A percentile compares a stretch with the other conserved stretches of the same genome.
These are phyloP conservation scores for Mucor plumbeus DNA, from an alignment of 371 early-diverging fungal species.

Conservation along the genomic window DNA sequence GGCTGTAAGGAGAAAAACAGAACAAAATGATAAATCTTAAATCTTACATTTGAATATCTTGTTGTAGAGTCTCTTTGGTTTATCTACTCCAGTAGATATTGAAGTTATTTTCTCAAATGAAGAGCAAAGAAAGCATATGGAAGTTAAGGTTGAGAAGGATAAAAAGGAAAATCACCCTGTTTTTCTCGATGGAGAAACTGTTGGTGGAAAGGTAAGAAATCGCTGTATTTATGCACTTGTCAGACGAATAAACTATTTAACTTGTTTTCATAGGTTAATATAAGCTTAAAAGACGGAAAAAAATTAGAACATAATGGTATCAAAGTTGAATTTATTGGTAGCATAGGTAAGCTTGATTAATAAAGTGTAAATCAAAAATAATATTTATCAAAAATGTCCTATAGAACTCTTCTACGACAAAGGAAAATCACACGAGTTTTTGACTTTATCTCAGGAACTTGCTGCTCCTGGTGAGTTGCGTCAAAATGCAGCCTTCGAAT, in stretches of 20 bases:
- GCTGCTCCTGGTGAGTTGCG: slow-evolving; percentile 89
- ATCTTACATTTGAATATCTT: background rate
- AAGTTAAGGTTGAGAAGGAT: slow-evolving; percentile 83
- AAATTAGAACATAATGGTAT: slow-evolving; percentile 96
- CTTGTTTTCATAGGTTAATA: slow-evolving; percentile 72
- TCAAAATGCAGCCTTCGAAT: slow-evolving; percentile 75
- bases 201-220: slow-evolving; percentile 85
- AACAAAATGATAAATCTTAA: background rate
- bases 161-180: slow-evolving; percentile 87
- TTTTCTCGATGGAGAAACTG: slow-evolving; percentile 95
- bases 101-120: slow-evolving; percentile 83
- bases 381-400: background rate
- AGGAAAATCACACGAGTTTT: slow-evolving; percentile 94
- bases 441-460: slow-evolving; percentile 85
- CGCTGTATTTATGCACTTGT: background rate
- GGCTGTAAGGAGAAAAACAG: slow-evolving; percentile 31
- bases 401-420: slow-evolving; percentile 93
- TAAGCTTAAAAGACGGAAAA: slow-evolving; percentile 90
- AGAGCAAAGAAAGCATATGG: slow-evolving; percentile 77
- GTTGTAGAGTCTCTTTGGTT: slow-evolving; percentile 79
- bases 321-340: slow-evolving; percentile 96
- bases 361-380: background rate
- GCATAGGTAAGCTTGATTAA: slow-evolving; percentile 71
- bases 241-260: background rate
- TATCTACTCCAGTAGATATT: slow-evolving; percentile 87